Evolutionary conservation across 2,329 filamentous ascomycete genomes (phyloP).

Genomic region (Immersiporthe knoxdaviesiana): DNA sequence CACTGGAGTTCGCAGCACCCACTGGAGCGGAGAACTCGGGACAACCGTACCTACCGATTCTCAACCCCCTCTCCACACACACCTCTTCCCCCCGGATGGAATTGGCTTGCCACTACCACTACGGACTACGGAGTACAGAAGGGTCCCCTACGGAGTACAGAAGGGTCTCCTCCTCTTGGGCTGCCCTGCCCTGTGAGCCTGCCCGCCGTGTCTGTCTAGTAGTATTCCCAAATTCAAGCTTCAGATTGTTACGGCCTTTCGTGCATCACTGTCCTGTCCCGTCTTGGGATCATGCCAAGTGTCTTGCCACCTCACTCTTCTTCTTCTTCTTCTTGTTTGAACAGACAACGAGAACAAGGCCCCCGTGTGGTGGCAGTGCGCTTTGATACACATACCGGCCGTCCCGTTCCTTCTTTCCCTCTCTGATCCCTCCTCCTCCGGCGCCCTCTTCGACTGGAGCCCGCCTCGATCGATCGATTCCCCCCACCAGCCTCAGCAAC

Average conservation of each 20-base stretch:
- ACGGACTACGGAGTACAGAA: background rate
- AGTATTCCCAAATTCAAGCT: background rate
- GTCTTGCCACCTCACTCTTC: background rate
- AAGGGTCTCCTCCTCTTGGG: background rate
- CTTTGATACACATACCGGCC: background rate
- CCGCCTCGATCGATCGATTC: background rate
- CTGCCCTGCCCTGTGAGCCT: background rate
- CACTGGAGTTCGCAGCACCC: background rate
- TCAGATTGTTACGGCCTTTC: background rate
- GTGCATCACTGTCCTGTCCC: background rate
- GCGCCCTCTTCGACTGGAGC: background rate
- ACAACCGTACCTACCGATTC: background rate
- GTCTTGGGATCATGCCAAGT: background rate
- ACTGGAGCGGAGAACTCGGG: constrained; percentile 1
- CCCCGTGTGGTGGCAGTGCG: background rate
- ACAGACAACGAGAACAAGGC: background rate
- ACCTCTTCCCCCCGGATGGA: background rate
- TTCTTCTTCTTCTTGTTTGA: background rate
- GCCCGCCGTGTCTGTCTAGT: background rate
- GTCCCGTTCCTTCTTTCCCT: background rate
- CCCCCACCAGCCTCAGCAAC: constrained; percentile 1
- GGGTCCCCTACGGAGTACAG: background rate
- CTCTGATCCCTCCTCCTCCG: background rate
- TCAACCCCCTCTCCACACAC: no score
- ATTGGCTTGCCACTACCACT: background rate